These are phyloP conservation scores for Oldenlandia corymbosa DNA, from an alignment of 257 asterid genomes.

Conservation along the genomic window DNA sequence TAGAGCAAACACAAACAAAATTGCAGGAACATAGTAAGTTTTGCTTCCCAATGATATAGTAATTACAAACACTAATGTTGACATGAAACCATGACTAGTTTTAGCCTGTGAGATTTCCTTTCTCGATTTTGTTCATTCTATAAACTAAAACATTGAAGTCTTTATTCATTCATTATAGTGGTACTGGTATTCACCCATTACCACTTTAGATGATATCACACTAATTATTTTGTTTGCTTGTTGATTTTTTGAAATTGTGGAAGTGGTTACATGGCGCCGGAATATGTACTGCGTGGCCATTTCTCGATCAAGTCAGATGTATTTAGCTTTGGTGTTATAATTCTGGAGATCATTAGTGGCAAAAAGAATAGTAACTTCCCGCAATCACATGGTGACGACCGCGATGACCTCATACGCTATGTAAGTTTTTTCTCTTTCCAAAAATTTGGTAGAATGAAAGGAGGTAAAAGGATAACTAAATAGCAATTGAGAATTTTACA, in stretches of 20 bases:
- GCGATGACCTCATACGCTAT: neutral
- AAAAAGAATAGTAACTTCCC: neutral
- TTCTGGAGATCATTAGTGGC: constrained; percentile 8
- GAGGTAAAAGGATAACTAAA: neutral
- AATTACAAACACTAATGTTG: too few relatives aligned
- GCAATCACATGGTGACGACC: neutral
- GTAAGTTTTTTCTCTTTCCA: neutral
- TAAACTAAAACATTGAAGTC: too few relatives aligned
- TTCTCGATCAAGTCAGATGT: constrained; percentile 9
- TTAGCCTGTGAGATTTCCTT: neutral
- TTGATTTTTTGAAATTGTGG: neutral
- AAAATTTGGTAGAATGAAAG: too few relatives aligned
- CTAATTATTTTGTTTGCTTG: neutral
- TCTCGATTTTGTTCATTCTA: neutral
- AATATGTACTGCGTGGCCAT: neutral
- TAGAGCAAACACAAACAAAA: constrained; percentile 12
- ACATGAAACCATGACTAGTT: neutral
- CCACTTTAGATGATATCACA: too few relatives aligned
- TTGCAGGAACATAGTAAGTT: constrained; percentile 26
- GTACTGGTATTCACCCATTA: too few relatives aligned
- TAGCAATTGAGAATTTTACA: too few relatives aligned
- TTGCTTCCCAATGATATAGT: neutral
- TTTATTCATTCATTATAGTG: too few relatives aligned
- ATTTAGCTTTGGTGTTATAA: constrained; percentile 6
- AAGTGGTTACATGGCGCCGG: neutral